Evolutionary conservation across 805 yeast genomes (phyloP).

Genomic region (Yarrowia sp.): DNA sequence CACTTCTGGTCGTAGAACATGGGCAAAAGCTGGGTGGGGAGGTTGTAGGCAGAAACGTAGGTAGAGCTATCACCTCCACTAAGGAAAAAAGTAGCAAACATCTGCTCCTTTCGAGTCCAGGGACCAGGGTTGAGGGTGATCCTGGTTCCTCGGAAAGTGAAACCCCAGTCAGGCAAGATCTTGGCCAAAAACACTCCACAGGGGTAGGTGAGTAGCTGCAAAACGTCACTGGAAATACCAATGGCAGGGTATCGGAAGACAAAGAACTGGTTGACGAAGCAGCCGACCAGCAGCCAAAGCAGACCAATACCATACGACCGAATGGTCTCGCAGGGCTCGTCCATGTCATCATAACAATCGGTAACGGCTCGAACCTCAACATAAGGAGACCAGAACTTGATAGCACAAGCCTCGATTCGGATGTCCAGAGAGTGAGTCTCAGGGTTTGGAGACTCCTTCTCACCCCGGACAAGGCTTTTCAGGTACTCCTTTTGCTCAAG

Average conservation of each 20-base stretch:
- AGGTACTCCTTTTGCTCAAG: background rate
- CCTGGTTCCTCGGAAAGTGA: conserved; percentile 44
- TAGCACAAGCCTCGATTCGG: conserved; percentile 45
- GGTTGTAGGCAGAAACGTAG: conserved; percentile 31
- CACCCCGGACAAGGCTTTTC: background rate
- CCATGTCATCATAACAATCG: conserved; percentile 37
- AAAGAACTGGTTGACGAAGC: conserved; percentile 58
- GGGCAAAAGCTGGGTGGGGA: conserved; percentile 37
- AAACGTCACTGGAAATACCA: conserved; percentile 49
- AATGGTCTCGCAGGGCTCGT: conserved; percentile 48
- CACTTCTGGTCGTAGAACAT: conserved; percentile 36
- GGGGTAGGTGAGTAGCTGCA: conserved; percentile 61
- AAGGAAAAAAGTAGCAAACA: conserved; percentile 45
- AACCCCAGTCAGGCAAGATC: conserved; percentile 48
- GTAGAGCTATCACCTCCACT: conserved; percentile 27
- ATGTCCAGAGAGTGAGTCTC: background rate
- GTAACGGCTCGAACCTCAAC: conserved; percentile 60
- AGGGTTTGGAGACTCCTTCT: background rate
- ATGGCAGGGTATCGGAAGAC: conserved; percentile 56
- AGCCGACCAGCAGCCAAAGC: conserved; percentile 54
- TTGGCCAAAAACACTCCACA: conserved; percentile 49
- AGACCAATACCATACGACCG: conserved; percentile 53
- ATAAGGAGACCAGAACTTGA: conserved; percentile 49
- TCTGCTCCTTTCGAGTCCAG: conserved; percentile 62
- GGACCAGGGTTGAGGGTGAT: conserved; percentile 59